Percentiles rank a stretch among this genome's conserved stretches.
phyloP scores from a whole-genome alignment of 2,329 filamentous ascomycete genomes.

The Fonsecaea multimorphosa region DNA sequence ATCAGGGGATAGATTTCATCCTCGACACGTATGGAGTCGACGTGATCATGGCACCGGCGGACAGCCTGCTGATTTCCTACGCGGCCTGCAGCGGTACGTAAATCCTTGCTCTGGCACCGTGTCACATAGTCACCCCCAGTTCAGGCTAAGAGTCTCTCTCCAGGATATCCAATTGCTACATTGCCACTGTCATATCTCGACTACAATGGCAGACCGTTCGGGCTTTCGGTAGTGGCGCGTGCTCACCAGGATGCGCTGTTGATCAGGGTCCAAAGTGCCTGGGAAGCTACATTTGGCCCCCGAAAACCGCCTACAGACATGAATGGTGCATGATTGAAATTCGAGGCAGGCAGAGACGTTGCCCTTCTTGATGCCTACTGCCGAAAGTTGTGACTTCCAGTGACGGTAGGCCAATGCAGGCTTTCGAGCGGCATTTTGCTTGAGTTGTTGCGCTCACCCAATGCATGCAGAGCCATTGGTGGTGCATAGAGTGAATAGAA shows the following conservation, averaged over 20 bases:
- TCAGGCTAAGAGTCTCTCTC: not conserved
- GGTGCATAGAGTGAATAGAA: too few species aligned
- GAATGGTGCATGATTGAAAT: not conserved
- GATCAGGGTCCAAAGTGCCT: constrained; percentile 28
- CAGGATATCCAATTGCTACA: constrained; percentile 33
- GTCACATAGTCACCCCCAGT: not conserved
- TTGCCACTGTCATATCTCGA: constrained; percentile 31
- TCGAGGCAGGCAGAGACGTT: not conserved
- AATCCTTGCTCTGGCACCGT: not conserved
- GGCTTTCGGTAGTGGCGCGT: constrained; percentile 25
- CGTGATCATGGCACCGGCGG: constrained; percentile 14
- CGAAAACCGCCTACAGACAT: constrained; percentile 5
- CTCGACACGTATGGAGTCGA: not conserved
- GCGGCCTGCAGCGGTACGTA: constrained; percentile 2
- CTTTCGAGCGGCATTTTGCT: too few species aligned
- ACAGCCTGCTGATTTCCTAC: constrained; percentile 1
- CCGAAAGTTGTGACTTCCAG: not conserved
- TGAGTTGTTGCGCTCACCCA: not conserved
- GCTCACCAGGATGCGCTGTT: constrained; percentile 22
- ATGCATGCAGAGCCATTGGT: not conserved
- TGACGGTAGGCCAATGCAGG: not conserved
- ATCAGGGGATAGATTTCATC: not conserved
- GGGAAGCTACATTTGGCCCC: constrained; percentile 28
- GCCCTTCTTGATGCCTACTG: not conserved
- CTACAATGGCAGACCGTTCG: constrained; percentile 34